Conservation (phyloP, 352 stramenopile genomes). For the Phytophthora hybrid region DNA sequence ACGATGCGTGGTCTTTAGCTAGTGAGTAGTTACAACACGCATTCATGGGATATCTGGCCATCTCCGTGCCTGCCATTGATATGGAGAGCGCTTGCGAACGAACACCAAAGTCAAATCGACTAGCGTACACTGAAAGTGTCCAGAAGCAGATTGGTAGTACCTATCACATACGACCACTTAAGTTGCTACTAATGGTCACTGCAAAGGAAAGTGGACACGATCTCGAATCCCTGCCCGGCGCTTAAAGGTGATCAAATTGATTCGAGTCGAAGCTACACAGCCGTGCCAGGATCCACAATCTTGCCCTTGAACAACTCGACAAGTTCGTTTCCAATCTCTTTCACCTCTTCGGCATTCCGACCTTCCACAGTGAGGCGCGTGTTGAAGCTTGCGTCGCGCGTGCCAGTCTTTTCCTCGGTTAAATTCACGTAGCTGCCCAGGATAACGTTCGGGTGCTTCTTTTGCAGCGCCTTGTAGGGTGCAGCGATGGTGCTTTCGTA, state of each 20-base stretch:
- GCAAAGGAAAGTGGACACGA: background rate
- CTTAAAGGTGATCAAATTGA: background rate
- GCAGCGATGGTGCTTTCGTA: constrained; percentile 70
- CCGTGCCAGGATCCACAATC: constrained; percentile 11
- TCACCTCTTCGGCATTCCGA: constrained; percentile 52
- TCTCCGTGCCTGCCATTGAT: background rate
- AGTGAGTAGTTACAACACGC: background rate
- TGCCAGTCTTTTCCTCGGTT: constrained; percentile 55
- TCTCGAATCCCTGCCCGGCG: background rate
- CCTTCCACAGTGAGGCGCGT: constrained; percentile 66
- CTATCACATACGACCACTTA: background rate
- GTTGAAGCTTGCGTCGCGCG: constrained; percentile 64
- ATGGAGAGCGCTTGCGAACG: background rate
- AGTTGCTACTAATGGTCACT: background rate
- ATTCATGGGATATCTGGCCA: background rate
- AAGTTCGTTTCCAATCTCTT: background rate
- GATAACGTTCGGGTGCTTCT: constrained; percentile 61
- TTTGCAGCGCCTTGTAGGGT: constrained; percentile 62
- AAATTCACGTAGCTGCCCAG: constrained; percentile 88
- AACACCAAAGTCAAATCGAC: background rate
- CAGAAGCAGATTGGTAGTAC: background rate
- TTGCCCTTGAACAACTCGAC: background rate
- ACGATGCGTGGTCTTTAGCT: background rate
- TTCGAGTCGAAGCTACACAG: background rate
- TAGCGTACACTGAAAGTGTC: background rate